Percentiles rank a stretch among this genome's conserved stretches.
phyloP scores from a whole-genome alignment of 2,329 filamentous ascomycete species.

The Hyphodiscus sp. region DNA sequence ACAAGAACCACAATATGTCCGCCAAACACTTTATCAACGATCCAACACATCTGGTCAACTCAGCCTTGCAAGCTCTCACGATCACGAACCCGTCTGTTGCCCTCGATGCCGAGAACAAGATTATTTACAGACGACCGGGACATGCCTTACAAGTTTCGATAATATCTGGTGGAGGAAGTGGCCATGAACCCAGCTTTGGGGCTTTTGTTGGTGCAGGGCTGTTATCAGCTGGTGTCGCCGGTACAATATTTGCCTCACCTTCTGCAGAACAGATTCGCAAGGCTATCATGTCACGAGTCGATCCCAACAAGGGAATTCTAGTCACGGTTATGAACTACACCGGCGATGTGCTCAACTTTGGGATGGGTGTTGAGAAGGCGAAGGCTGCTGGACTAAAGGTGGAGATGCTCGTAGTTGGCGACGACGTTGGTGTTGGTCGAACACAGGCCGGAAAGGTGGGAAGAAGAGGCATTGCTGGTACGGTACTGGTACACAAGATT shows the following conservation, averaged over 20 bases:
- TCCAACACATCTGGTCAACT: slow-evolving; percentile 68
- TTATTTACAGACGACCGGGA: slow-evolving; percentile 65
- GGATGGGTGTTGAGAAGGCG: slow-evolving; percentile 88
- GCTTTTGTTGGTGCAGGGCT: slow-evolving; percentile 79
- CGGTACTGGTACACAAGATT: slow-evolving; percentile 87
- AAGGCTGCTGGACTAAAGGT: slow-evolving; percentile 69
- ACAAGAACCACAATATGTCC: slow-evolving; percentile 35
- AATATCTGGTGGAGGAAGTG: slow-evolving; percentile 81
- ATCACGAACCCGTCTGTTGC: slow-evolving; percentile 78
- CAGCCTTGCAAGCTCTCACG: slow-evolving; percentile 70
- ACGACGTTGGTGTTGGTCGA: slow-evolving; percentile 86
- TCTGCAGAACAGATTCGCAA: slow-evolving; percentile 75
- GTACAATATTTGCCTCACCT: slow-evolving; percentile 80
- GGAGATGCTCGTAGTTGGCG: slow-evolving; percentile 87
- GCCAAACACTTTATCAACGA: slow-evolving; percentile 87
- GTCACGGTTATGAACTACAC: slow-evolving; percentile 98
- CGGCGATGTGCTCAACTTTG: slow-evolving; percentile 84
- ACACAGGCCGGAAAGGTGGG: slow-evolving; percentile 85
- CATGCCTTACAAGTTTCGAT: slow-evolving; percentile 65
- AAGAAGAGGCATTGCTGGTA: slow-evolving; percentile 82
- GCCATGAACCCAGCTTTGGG: slow-evolving; percentile 84
- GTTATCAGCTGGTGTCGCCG: slow-evolving; percentile 74
- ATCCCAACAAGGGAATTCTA: slow-evolving; percentile 66
- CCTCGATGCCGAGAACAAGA: slow-evolving; percentile 73
- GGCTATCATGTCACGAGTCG: slow-evolving; percentile 67